phyloP scores from a whole-genome alignment of 352 stramenopile genomes.

The Phytopythium cucurbitacearum region DNA sequence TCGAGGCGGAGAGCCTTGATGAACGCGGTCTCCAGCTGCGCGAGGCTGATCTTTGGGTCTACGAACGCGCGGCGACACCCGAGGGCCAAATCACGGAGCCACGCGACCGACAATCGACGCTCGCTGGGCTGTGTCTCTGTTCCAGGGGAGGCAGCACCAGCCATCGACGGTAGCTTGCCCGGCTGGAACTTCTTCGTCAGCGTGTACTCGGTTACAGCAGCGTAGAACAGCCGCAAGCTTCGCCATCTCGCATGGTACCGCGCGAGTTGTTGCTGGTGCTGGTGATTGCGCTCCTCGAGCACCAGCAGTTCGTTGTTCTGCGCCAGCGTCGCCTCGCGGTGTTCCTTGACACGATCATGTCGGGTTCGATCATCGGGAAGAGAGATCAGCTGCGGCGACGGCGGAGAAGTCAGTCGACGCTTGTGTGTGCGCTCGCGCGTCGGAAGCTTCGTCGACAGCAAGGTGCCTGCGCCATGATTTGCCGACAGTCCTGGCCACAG shows the following conservation, averaged over 20 bases:
- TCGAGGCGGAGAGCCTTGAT: slow-evolving; percentile 22
- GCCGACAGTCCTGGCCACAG: too few relatives aligned
- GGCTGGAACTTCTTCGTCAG: slow-evolving; percentile 1
- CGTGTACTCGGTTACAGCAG: slow-evolving; percentile 23
- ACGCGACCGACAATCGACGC: slow-evolving; percentile 10
- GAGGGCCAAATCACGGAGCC: slow-evolving; percentile 29
- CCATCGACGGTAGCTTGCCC: background rate
- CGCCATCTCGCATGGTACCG: slow-evolving; percentile 42
- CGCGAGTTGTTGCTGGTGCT: slow-evolving; percentile 25
- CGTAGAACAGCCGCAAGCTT: slow-evolving; percentile 45
- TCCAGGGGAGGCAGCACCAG: too few relatives aligned
- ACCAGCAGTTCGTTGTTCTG: slow-evolving; percentile 17
- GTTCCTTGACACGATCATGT: slow-evolving; percentile 28
- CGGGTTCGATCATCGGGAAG: background rate
- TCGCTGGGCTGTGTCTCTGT: too few relatives aligned
- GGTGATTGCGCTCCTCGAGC: slow-evolving; percentile 15
- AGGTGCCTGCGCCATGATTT: too few relatives aligned
- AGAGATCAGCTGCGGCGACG: slow-evolving; percentile 5
- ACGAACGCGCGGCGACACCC: slow-evolving; percentile 23
- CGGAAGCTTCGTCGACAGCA: too few relatives aligned
- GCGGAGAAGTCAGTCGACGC: slow-evolving; percentile 18
- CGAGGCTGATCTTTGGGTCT: slow-evolving; percentile 17
- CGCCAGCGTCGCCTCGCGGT: slow-evolving; percentile 23
- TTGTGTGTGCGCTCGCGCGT: slow-evolving; percentile 7
- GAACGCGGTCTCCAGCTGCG: slow-evolving; percentile 40